Evolutionary conservation across 306 rosid species (phyloP), one percentile per base, ranked within the genome.

Genomic region (Malus fusca): DNA sequence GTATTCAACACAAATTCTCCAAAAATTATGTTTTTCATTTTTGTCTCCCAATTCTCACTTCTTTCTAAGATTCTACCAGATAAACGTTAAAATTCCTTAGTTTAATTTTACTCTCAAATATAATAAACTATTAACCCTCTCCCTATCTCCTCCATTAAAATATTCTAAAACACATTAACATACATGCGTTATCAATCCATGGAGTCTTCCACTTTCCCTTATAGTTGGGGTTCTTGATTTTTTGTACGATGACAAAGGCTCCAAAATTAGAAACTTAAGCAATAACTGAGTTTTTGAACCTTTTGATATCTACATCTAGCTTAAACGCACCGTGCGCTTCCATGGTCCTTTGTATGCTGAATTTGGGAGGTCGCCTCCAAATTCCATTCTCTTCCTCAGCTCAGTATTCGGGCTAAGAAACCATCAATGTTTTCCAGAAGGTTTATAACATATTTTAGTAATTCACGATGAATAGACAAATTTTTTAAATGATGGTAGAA

Each of bases 151-250:
- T 59, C 69, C 37, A 58, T 11, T 14, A 15, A 55, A 53, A 73
- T 46, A 30, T 67, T 71, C 72, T 30, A 56, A 31, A 19, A n/a
- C 17, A 52, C 56, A 25, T 25, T 69, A 69, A 77, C 69, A 37
- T 87, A 92, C 97, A 96, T 65, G 96, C 96, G 85, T 92, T 92
- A 82, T 92, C 94, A 80, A 88, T 88, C 93, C 93, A 92, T 10
- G 88, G 94, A 79, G 67, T 87, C 88, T 87, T 92, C 97, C 97
- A 92, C 85, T 90, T 92, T 68, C 97, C 96, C 82, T 88, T 92
- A 81, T 92, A 92, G 84, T 90, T 90, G 79, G 97, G 96, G 81
- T 92, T 92, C 87, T 90, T 92, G 86, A 92, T 77, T 88, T 84
- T 92, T 96, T 92, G 90, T 66, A 61, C 35, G n/a, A 76, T 55